Conservation (phyloP, 148 eudicot genomes). For the Chenopodium album region DNA sequence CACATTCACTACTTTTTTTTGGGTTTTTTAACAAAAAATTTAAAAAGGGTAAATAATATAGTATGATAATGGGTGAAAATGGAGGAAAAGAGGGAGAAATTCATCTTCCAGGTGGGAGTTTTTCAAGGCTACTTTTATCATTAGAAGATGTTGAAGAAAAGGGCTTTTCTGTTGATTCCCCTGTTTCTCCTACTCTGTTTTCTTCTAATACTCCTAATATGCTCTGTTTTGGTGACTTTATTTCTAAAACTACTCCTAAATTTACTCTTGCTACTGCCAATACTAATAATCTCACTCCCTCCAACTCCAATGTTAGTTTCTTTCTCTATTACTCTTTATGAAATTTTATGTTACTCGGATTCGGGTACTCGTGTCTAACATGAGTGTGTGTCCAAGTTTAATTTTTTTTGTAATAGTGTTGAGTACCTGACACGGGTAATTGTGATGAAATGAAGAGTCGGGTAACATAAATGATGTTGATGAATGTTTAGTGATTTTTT, state of each 20-base stretch:
- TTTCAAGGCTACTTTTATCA: conserved; percentile 35
- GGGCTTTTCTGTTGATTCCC: background rate
- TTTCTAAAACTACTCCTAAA: background rate
- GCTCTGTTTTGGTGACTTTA: conserved; percentile 46
- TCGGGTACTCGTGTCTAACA: background rate
- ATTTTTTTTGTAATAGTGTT: too few species aligned
- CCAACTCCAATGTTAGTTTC: conserved; percentile 10
- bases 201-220: conserved; percentile 37
- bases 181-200: conserved; percentile 20
- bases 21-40: background rate
- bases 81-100: conserved; percentile 25
- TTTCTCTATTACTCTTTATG: background rate
- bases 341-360: background rate
- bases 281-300: background rate
- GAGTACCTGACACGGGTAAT: background rate
- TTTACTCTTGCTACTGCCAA: background rate
- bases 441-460: too few species aligned
- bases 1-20: background rate
- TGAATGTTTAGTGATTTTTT: background rate
- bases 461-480: background rate
- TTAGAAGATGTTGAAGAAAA: conserved; percentile 15
- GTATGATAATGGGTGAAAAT: conserved; percentile 31
- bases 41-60: background rate
- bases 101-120: conserved; percentile 38
- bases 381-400: background rate